Percentiles rank a stretch among this genome's conserved stretches.
Evolutionary conservation across 1,139 yeast genomes (phyloP).

Genomic region (Blastobotrys raffinosifermentans): DNA sequence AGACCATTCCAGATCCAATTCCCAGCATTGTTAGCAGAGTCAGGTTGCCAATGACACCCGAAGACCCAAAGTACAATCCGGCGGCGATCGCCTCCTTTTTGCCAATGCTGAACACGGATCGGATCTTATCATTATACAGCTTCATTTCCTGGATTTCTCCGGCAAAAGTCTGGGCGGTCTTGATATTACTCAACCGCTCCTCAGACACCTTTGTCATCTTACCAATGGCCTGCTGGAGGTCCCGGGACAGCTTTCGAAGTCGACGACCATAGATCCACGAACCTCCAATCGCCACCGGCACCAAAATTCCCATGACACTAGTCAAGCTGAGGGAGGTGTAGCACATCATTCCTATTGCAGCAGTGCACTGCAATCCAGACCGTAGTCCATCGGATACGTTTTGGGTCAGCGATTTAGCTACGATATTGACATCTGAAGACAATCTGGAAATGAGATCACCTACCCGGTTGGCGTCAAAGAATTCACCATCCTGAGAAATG

Average conservation of each 20-base stretch:
- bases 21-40: slow-evolving; percentile 71
- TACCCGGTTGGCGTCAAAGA: slow-evolving; percentile 86
- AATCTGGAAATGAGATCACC: slow-evolving; percentile 89
- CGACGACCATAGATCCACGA: slow-evolving; percentile 73
- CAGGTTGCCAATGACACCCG: slow-evolving; percentile 75
- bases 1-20: slow-evolving; percentile 75
- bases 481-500: slow-evolving; percentile 82
- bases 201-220: slow-evolving; percentile 83
- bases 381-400: slow-evolving; percentile 89
- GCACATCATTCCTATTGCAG: slow-evolving; percentile 88
- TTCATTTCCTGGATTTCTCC: slow-evolving; percentile 66
- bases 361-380: slow-evolving; percentile 55
- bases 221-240: slow-evolving; percentile 82
- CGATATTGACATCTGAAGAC: slow-evolving; percentile 85
- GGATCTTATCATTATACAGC: slow-evolving; percentile 62
- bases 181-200: slow-evolving; percentile 80
- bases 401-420: slow-evolving; percentile 79
- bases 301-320: slow-evolving; percentile 63
- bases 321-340: slow-evolving; percentile 78
- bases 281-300: slow-evolving; percentile 77
- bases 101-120: slow-evolving; percentile 68
- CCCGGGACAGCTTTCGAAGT: slow-evolving; percentile 67
- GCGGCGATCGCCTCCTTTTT: slow-evolving; percentile 69
- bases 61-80: slow-evolving; percentile 63
- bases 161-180: slow-evolving; percentile 83